Evolutionary conservation across 1,284 basidiomycete species (phyloP).

Genomic region (Afroboletus lepidellus): DNA sequence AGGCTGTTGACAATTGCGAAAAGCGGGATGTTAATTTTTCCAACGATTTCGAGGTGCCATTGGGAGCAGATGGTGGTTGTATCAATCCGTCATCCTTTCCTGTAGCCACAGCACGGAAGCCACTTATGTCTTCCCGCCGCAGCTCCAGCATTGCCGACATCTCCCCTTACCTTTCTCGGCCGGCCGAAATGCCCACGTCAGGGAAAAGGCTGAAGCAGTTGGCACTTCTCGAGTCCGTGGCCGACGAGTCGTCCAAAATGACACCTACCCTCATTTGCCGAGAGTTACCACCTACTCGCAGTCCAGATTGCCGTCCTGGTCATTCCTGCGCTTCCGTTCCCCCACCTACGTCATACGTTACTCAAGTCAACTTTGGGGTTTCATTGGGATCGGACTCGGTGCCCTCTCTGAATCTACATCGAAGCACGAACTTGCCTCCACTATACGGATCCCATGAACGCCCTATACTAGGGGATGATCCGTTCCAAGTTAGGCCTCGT

Average conservation of each 20-base stretch:
- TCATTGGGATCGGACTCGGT: slow-evolving; percentile 13
- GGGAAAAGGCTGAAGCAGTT: slow-evolving; percentile 67
- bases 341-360: slow-evolving; percentile 12
- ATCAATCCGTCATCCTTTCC: slow-evolving; percentile 18
- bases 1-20: slow-evolving; percentile 11
- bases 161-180: slow-evolving; percentile 59
- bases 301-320: slow-evolving; percentile 1
- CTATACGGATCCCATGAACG: slow-evolving; percentile 9
- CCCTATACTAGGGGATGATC: slow-evolving; percentile 39
- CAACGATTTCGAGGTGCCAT: slow-evolving; percentile 26
- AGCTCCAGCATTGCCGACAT: slow-evolving; percentile 54
- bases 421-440: slow-evolving; percentile 16
- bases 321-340: slow-evolving; percentile 19
- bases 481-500: slow-evolving; percentile 56
- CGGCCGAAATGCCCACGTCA: slow-evolving; percentile 48
- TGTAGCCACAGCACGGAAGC: slow-evolving; percentile 21
- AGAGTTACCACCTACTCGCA: slow-evolving; percentile 22
- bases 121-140: slow-evolving; percentile 31
- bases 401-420: slow-evolving; percentile 4
- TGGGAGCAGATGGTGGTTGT: slow-evolving; percentile 9
- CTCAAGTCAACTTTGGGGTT: slow-evolving; percentile 8
- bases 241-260: slow-evolving; percentile 66
- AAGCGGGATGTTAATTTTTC: slow-evolving; percentile 10
- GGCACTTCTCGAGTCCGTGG: slow-evolving; percentile 71
- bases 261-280: slow-evolving; percentile 45